phyloP scores from a whole-genome alignment of 768 basidiomycete species.

The Obba rivulosa region DNA sequence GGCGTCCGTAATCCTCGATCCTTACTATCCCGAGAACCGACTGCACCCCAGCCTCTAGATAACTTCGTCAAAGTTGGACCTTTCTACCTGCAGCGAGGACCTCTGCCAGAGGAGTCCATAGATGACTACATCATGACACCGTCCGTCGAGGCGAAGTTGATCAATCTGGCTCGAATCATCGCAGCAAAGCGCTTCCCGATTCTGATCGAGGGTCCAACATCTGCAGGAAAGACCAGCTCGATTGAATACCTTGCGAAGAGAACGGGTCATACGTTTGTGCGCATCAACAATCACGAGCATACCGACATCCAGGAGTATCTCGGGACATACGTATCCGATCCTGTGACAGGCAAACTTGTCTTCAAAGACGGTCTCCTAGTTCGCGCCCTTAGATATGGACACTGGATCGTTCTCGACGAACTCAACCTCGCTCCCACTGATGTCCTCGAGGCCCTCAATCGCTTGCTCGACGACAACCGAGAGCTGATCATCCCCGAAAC shows the following conservation, averaged over 20 bases:
- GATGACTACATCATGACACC: conserved; percentile 94
- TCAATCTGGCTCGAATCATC: conserved; percentile 90
- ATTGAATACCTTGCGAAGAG: conserved; percentile 91
- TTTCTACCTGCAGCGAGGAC: conserved; percentile 84
- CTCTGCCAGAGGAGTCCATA: conserved; percentile 50
- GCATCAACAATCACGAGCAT: conserved; percentile 99
- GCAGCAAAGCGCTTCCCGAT: conserved; percentile 88
- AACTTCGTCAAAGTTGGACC: conserved; percentile 83
- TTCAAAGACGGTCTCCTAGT: conserved; percentile 95
- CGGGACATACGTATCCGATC: conserved; percentile 93
- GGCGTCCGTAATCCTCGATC: conserved; percentile 79
- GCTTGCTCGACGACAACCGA: conserved; percentile 94
- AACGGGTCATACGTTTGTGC: conserved; percentile 92
- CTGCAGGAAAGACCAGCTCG: conserved; percentile 95
- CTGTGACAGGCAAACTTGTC: conserved; percentile 85
- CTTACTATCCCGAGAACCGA: conserved; percentile 65
- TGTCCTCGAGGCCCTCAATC: conserved; percentile 94
- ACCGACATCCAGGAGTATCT: conserved; percentile 99
- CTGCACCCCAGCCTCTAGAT: conserved; percentile 40
- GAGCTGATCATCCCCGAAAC: conserved; percentile 96
- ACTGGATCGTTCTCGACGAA: conserved; percentile 99
- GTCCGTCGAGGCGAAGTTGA: conserved; percentile 90
- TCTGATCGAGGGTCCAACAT: conserved; percentile 96
- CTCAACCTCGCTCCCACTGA: conserved; percentile 97
- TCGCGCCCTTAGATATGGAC: conserved; percentile 82